Evolutionary conservation across 1,284 basidiomycete species (phyloP).

Genomic region (Pterulicium gracile): DNA sequence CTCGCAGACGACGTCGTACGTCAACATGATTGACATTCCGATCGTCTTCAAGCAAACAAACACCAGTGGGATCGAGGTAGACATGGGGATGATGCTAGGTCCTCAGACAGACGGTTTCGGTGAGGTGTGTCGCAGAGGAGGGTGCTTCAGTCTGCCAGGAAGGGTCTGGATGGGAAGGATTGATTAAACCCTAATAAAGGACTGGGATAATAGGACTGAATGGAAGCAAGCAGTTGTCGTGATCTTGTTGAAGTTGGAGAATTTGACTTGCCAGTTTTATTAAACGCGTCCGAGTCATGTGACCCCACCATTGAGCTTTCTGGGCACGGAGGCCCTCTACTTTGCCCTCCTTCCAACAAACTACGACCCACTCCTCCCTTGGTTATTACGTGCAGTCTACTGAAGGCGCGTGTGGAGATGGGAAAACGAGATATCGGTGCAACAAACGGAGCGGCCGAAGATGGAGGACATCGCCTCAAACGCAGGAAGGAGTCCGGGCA

Average conservation of each 20-base stretch:
- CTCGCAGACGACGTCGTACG: conserved; percentile 46
- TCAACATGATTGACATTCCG: conserved; percentile 45
- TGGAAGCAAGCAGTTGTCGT: too few relatives aligned
- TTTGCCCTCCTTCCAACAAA: too few relatives aligned
- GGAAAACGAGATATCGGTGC: conserved; percentile 57
- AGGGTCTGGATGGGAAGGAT: conserved; percentile 27
- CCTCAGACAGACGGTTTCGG: conserved; percentile 40
- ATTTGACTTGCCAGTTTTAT: too few relatives aligned
- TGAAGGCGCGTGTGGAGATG: conserved; percentile 35
- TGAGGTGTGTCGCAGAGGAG: conserved; percentile 38
- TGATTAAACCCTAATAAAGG: too few relatives aligned
- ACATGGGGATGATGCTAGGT: conserved; percentile 44
- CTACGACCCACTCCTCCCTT: too few relatives aligned
- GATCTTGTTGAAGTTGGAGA: too few relatives aligned
- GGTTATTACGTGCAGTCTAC: too few relatives aligned
- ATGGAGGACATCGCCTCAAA: conserved; percentile 55
- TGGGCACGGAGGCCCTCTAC: too few relatives aligned
- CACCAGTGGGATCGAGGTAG: conserved; percentile 39
- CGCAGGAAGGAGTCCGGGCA: conserved; percentile 53
- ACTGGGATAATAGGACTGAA: too few relatives aligned
- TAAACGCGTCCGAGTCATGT: too few relatives aligned
- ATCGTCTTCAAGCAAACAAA: conserved; percentile 40
- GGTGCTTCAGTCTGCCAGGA: conserved; percentile 33
- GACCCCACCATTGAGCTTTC: too few relatives aligned
- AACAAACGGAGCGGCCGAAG: conserved; percentile 34